Evolutionary conservation across 2,329 filamentous ascomycete species (phyloP).

Genomic region (Botryotinia narcissicola): DNA sequence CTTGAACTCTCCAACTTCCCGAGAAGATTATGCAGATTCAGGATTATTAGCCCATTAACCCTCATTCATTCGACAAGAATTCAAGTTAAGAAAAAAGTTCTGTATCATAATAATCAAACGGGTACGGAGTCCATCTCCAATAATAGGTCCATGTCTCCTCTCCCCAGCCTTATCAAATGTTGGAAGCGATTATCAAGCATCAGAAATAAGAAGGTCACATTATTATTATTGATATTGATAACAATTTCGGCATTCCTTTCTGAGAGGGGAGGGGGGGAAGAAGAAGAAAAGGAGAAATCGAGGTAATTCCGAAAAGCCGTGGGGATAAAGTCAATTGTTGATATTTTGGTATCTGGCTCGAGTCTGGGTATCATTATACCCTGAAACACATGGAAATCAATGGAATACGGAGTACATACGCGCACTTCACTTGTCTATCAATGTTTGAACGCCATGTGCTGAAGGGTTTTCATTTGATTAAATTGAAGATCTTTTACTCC

Average conservation of each 20-base stretch:
- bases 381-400: background rate
- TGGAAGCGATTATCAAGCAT: background rate
- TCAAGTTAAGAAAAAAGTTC: background rate
- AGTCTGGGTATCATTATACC: too few species aligned
- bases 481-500: conserved; percentile 9
- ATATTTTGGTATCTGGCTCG: background rate
- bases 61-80: conserved; percentile 10
- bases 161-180: background rate
- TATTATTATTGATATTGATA: background rate
- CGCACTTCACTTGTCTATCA: conserved; percentile 3
- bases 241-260: background rate
- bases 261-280: background rate
- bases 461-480: background rate
- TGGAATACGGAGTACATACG: background rate
- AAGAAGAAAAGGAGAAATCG: background rate
- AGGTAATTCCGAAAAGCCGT: background rate
- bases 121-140: background rate
- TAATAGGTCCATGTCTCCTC: background rate
- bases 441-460: background rate
- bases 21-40: conserved; percentile 8
- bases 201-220: background rate
- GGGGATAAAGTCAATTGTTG: background rate
- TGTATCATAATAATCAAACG: background rate
- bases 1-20: background rate
- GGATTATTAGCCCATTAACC: background rate